Evolutionary conservation across 106 monocot genomes (phyloP).

Genomic region (Gastrodia elata): DNA sequence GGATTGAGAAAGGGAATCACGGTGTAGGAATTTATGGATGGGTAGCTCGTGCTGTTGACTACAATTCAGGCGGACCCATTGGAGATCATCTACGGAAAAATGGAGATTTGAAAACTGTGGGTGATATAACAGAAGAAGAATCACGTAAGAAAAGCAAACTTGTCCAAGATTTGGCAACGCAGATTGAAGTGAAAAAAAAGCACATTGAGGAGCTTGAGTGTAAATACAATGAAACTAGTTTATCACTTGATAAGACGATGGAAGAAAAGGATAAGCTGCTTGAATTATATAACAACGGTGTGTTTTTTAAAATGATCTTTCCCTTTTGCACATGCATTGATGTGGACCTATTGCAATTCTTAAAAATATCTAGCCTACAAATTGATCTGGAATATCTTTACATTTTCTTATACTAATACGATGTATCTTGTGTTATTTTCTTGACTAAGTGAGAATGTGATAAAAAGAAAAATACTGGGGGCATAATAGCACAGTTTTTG

Average conservation of each 20-base stretch:
- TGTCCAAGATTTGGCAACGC: slow-evolving; percentile 30
- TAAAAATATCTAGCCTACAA: background rate
- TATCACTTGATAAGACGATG: slow-evolving; percentile 34
- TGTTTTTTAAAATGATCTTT: background rate
- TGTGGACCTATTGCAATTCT: background rate
- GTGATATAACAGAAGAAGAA: slow-evolving; percentile 35
- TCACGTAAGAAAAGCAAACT: slow-evolving; percentile 31
- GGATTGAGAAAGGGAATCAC: slow-evolving; percentile 20
- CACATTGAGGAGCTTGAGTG: slow-evolving; percentile 44
- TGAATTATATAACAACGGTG: slow-evolving; percentile 31
- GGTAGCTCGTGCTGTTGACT: slow-evolving; percentile 60
- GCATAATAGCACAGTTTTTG: too few species aligned
- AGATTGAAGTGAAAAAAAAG: slow-evolving; percentile 41
- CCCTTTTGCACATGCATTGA: background rate
- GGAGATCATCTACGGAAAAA: slow-evolving; percentile 39
- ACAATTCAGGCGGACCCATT: slow-evolving; percentile 26
- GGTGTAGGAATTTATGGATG: slow-evolving; percentile 45
- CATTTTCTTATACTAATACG: background rate
- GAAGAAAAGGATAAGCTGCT: slow-evolving; percentile 36
- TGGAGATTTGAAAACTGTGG: slow-evolving; percentile 51
- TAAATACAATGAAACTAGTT: slow-evolving; percentile 29
- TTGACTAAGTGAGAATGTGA: background rate
- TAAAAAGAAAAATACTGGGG: too few species aligned
- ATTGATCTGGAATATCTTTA: background rate
- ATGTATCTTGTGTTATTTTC: background rate